Evolutionary conservation across 176 grass and related monocot genomes (phyloP).

Genomic region (Neostapfia colusana): DNA sequence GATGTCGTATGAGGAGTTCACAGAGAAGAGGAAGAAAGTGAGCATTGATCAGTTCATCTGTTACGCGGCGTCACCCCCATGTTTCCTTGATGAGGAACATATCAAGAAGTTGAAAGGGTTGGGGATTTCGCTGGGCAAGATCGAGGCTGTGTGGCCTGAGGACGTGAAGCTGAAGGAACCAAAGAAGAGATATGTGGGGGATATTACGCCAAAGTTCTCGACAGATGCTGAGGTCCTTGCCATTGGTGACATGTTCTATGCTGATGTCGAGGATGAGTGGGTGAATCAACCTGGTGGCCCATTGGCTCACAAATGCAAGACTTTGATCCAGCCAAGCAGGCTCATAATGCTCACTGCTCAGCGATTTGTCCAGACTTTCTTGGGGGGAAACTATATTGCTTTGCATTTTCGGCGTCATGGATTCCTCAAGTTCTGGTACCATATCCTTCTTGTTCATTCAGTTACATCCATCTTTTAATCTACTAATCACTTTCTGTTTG

Average conservation of each 20-base stretch:
- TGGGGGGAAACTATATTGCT: conserved; percentile 87
- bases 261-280: conserved; percentile 87
- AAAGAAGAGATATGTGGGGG: conserved; percentile 75
- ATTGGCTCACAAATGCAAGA: conserved; percentile 78
- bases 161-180: conserved; percentile 83
- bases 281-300: conserved; percentile 85
- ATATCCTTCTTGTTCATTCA: conserved; percentile 2
- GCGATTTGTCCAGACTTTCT: conserved; percentile 90
- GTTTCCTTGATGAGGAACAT: conserved; percentile 92
- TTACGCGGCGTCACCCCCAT: conserved; percentile 72
- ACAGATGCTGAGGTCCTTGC: conserved; percentile 78
- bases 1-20: conserved; percentile 79
- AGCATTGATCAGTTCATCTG: conserved; percentile 90
- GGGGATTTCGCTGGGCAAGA: conserved; percentile 72
- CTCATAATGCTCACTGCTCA: conserved; percentile 79
- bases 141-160: conserved; percentile 83
- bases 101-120: conserved; percentile 71
- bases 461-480: neutral
- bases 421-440: conserved; percentile 92
- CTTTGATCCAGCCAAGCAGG: conserved; percentile 75
- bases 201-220: conserved; percentile 73
- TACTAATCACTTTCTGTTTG: conserved; percentile 8
- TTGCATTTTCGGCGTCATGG: conserved; percentile 95
- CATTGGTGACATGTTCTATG: conserved; percentile 91
- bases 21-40: conserved; percentile 67